phyloP scores from a whole-genome alignment of 129 eudicot genomes.

The Saposhnikovia divaricata region DNA sequence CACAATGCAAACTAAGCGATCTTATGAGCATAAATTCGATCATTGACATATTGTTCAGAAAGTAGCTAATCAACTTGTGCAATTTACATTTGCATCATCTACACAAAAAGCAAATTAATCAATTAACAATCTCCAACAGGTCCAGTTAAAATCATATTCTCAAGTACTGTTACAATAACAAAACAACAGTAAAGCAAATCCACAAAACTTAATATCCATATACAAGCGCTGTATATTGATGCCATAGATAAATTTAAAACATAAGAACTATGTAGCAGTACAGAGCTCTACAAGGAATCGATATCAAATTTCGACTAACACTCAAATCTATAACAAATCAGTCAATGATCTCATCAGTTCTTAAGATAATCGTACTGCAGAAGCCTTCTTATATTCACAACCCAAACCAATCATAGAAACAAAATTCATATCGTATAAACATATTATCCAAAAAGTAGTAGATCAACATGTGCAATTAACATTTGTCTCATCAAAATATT shows the following conservation, averaged over 20 bases:
- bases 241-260: not conserved
- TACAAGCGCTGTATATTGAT: not conserved
- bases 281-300: not conserved
- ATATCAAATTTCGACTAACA: not conserved
- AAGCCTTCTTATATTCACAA: not conserved
- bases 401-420: not conserved
- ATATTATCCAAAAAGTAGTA: not conserved
- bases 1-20: not conserved
- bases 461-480: not conserved
- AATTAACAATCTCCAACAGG: not conserved
- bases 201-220: not conserved
- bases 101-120: not conserved
- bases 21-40: not conserved
- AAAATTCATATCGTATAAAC: not conserved
- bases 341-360: not conserved
- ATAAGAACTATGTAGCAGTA: not conserved
- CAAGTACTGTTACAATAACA: not conserved
- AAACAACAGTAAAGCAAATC: constrained; percentile 4
- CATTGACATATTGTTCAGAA: not conserved
- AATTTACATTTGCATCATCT: not conserved
- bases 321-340: not conserved
- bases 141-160: no score
- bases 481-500: not conserved
- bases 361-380: not conserved
- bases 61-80: no score